These are phyloP conservation scores for Pythium rhizo-oryzae DNA, from an alignment of 352 stramenopile species.

Conservation along the genomic window DNA sequence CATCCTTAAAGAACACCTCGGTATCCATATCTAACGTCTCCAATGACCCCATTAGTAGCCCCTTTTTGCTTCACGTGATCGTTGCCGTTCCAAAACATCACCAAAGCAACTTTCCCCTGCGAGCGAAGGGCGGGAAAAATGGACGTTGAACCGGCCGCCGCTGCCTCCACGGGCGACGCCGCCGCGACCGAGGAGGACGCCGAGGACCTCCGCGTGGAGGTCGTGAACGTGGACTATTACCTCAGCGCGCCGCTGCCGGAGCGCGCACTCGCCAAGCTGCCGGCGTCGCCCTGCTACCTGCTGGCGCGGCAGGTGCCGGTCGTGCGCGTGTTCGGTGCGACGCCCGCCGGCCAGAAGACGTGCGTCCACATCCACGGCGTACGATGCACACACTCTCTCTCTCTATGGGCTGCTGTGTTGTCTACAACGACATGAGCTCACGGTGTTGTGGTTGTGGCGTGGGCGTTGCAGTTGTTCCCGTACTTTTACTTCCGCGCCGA, in stretches of 20 bases:
- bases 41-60: background rate
- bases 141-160: background rate
- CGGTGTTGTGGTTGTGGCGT: conserved; percentile 3
- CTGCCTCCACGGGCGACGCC: background rate
- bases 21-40: conserved; percentile 9
- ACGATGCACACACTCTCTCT: background rate
- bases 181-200: conserved; percentile 6
- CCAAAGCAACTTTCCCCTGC: conserved; percentile 14
- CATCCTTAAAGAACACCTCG: conserved; percentile 15
- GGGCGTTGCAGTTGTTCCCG: conserved; percentile 73
- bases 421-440: background rate
- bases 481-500: conserved; percentile 90
- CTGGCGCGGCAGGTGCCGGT: conserved; percentile 78
- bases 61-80: background rate
- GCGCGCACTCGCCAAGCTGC: conserved; percentile 45
- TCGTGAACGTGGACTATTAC: conserved; percentile 85
- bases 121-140: conserved; percentile 14
- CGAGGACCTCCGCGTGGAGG: conserved; percentile 69
- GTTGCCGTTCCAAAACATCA: background rate
- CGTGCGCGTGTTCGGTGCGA: conserved; percentile 90
- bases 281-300: conserved; percentile 66
- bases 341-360: conserved; percentile 88
- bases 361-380: conserved; percentile 91
- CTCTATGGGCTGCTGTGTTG: background rate
- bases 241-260: conserved; percentile 65